Evolutionary conservation across 148 eudicot species (phyloP), one percentile per base, ranked within the genome.

Genomic region (Rhododendron mucronatum): DNA sequence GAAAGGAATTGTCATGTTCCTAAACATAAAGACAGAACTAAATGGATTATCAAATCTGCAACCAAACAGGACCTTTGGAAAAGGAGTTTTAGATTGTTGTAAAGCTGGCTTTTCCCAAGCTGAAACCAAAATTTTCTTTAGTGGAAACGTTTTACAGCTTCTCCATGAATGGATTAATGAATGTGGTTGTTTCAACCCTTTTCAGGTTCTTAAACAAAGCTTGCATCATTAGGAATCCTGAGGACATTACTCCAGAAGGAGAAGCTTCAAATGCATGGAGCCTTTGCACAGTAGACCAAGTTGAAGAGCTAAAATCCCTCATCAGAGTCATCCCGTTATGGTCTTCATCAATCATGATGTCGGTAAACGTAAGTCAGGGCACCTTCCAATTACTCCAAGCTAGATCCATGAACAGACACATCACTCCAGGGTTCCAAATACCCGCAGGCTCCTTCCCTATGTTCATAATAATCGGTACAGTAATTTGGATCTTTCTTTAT

Each of bases 391-490:
- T 65, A 65, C 71, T 65, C 30, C 71, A 65, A 65, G 71, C 71
- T 65, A 33, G 23, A 65, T 65, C 71, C 30, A 65, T 65, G 71
- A 65, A 65, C 33, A 65, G 71, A n/a, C 71, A 65, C 87, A n/a
- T 96, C 5, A 88, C 91, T 82, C 21, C 90, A 18, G 88, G 86
- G 55, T 95, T 96, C 80, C 84, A 93, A 86, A 88, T 95, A 65
- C 97, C 99, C 3, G 96, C 97, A 18, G 99, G 90, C 53, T 95
- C 98, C 3, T 94, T 90, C 39, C 91, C 89, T 18, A 89, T 92
- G 85, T 95, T 96, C 87, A 20, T 78, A 13, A 89, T 96, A 87
- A 86, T 92, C 11, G 90, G 92, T 55, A 85, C 94, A 23, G 88
- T 91, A 3, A n/a, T 94, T 16, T 95, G 98, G 98, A 89, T 95